phyloP scores from a whole-genome alignment of 2,329 filamentous ascomycete genomes.

The Colletotrichum incanum region DNA sequence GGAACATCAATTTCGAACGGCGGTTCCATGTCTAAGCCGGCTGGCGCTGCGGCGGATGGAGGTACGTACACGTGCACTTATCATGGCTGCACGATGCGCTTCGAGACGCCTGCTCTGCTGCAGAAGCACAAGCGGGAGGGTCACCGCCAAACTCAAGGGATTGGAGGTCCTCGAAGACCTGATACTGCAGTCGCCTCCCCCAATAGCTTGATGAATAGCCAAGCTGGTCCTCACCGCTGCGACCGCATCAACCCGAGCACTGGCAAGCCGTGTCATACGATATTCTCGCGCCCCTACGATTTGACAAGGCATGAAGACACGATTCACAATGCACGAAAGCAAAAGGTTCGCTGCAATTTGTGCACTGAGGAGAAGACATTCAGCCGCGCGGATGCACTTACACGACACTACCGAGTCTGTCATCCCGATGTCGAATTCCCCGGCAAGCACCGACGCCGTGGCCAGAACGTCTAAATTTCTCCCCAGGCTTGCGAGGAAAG shows the following conservation, averaged over 20 bases:
- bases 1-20: conserved; percentile 48
- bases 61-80: conserved; percentile 98
- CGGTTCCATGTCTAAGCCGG: conserved; percentile 65
- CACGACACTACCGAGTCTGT: conserved; percentile 93
- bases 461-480: conserved; percentile 20
- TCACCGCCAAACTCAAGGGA: conserved; percentile 81
- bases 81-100: conserved; percentile 89
- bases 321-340: conserved; percentile 94
- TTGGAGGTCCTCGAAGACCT: conserved; percentile 54
- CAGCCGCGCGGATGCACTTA: conserved; percentile 93
- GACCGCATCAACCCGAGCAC: conserved; percentile 95
- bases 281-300: conserved; percentile 97
- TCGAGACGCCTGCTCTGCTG: conserved; percentile 87
- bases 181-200: conserved; percentile 61
- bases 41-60: conserved; percentile 78
- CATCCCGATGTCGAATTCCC: conserved; percentile 90
- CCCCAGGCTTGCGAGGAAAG: background rate
- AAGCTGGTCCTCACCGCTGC: conserved; percentile 94
- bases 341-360: conserved; percentile 92
- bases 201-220: conserved; percentile 78
- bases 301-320: conserved; percentile 97
- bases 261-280: conserved; percentile 92
- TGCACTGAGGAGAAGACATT: conserved; percentile 99
- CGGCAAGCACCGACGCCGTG: conserved; percentile 68
- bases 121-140: conserved; percentile 97